Percentiles rank a stretch among this genome's conserved stretches.
Evolutionary conservation across 2,329 filamentous ascomycete species (phyloP).

Genomic region (Pseudogymnoascus sp.): DNA sequence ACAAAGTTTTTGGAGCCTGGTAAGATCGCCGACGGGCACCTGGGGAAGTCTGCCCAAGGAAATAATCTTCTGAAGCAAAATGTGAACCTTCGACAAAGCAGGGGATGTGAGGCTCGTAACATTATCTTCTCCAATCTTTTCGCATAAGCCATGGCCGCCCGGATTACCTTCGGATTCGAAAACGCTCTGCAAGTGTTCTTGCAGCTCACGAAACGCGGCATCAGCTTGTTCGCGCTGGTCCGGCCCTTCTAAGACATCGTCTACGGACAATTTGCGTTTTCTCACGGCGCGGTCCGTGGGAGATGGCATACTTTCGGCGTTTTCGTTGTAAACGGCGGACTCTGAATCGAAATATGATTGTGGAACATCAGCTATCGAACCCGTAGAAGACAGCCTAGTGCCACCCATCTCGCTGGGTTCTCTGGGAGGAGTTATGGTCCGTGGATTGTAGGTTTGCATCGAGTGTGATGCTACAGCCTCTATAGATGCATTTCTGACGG

Average conservation of each 20-base stretch:
- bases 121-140: slow-evolving; percentile 45
- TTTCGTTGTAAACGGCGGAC: slow-evolving; percentile 23
- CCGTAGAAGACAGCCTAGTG: slow-evolving; percentile 20
- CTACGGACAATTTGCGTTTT: slow-evolving; percentile 47
- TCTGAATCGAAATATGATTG: slow-evolving; percentile 25
- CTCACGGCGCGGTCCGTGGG: slow-evolving; percentile 23
- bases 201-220: slow-evolving; percentile 63
- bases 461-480: background rate
- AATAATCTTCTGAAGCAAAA: slow-evolving; percentile 66
- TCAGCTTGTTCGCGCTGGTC: slow-evolving; percentile 81
- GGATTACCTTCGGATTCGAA: slow-evolving; percentile 71
- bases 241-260: slow-evolving; percentile 48
- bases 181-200: slow-evolving; percentile 62
- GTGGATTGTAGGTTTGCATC: background rate
- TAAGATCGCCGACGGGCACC: slow-evolving; percentile 68
- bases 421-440: background rate
- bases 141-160: slow-evolving; percentile 29
- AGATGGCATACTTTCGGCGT: slow-evolving; percentile 24
- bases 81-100: slow-evolving; percentile 66
- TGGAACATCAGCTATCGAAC: slow-evolving; percentile 25
- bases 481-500: background rate
- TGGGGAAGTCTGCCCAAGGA: slow-evolving; percentile 60
- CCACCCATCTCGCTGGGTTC: slow-evolving; percentile 8
- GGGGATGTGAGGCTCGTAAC: slow-evolving; percentile 59
- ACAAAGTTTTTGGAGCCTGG: slow-evolving; percentile 71